These are phyloP conservation scores for Scenedesmus sp. DNA, from an alignment of 163 green algal genomes.

Conservation along the genomic window DNA sequence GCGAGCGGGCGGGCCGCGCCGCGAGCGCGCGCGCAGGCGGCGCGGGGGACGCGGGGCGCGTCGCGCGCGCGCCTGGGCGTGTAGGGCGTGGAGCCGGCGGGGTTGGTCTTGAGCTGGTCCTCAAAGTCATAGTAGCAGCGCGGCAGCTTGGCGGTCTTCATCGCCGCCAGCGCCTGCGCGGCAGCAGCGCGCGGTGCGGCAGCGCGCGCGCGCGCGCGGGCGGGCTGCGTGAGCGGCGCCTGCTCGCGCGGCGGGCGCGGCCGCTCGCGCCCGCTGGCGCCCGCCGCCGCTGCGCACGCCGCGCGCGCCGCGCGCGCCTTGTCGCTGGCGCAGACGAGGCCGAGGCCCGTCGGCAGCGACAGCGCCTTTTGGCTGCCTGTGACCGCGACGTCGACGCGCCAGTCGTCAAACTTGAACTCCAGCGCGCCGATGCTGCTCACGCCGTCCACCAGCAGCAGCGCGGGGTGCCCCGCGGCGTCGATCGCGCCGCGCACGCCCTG, in stretches of 20 bases:
- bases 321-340: slow-evolving; percentile 80
- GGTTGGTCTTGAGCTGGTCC: slow-evolving; percentile 86
- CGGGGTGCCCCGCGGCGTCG: slow-evolving; percentile 83
- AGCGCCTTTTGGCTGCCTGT: slow-evolving; percentile 98
- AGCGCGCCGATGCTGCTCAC: slow-evolving; percentile 93
- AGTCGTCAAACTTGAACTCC: slow-evolving; percentile 96
- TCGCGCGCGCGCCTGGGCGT: too few relatives aligned
- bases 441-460: slow-evolving; percentile 92
- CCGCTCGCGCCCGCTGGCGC: background rate
- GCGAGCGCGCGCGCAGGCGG: too few relatives aligned
- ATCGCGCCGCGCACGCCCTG: slow-evolving; percentile 73
- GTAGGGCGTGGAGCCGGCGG: slow-evolving; percentile 82
- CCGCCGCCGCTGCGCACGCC: background rate
- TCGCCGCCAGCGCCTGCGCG: slow-evolving; percentile 74
- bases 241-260: background rate
- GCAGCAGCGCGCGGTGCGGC: background rate
- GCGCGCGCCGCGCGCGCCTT: slow-evolving; percentile 63
- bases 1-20: too few relatives aligned
- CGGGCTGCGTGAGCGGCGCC: background rate
- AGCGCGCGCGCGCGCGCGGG: background rate
- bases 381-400: slow-evolving; percentile 96
- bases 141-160: slow-evolving; percentile 79
- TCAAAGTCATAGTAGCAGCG: slow-evolving; percentile 93
- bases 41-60: too few relatives aligned
- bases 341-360: slow-evolving; percentile 94